Percentiles rank a stretch among this genome's conserved stretches.
phyloP scores from a whole-genome alignment of 2,329 filamentous ascomycete species.

The Pseudopyricularia javanii region DNA sequence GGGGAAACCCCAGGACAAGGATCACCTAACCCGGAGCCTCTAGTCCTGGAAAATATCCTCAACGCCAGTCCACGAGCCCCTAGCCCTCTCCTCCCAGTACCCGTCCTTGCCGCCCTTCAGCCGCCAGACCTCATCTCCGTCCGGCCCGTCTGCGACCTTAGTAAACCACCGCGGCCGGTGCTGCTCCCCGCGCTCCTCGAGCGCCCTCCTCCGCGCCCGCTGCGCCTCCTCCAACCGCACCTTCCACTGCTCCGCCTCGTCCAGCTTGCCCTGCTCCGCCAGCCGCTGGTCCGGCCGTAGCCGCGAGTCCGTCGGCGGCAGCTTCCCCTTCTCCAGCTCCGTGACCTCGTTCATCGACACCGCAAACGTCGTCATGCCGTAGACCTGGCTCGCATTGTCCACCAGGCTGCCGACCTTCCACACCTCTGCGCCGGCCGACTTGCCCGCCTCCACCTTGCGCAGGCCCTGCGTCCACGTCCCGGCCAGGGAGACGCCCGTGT shows the following conservation, averaged over 20 bases:
- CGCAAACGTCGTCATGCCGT: conserved; percentile 81
- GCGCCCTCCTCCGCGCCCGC: conserved; percentile 56
- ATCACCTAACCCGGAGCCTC: background rate
- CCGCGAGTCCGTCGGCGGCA: conserved; percentile 73
- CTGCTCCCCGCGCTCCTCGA: conserved; percentile 62
- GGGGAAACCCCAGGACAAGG: background rate
- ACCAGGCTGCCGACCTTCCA: conserved; percentile 74
- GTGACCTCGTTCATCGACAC: conserved; percentile 83
- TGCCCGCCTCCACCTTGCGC: conserved; percentile 33
- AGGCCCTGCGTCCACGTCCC: conserved; percentile 81
- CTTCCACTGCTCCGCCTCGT: conserved; percentile 76
- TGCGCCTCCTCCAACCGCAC: conserved; percentile 77
- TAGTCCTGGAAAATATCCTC: conserved; percentile 33
- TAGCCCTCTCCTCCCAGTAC: conserved; percentile 82
- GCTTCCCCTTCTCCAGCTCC: conserved; percentile 55
- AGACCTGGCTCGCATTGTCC: conserved; percentile 65
- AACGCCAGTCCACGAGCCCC: conserved; percentile 51
- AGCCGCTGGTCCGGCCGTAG: conserved; percentile 80
- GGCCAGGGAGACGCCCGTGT: conserved; percentile 53
- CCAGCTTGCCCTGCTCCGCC: conserved; percentile 69
- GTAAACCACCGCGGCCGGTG: conserved; percentile 80
- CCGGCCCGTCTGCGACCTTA: conserved; percentile 45
- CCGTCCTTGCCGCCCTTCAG: conserved; percentile 71
- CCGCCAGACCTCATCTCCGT: conserved; percentile 60
- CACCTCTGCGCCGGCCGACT: conserved; percentile 49